Evolutionary conservation across 495 filamentous ascomycete genomes (phyloP), one percentile per base, ranked within the genome.

Genomic region (Pseudevernia furfuracea): DNA sequence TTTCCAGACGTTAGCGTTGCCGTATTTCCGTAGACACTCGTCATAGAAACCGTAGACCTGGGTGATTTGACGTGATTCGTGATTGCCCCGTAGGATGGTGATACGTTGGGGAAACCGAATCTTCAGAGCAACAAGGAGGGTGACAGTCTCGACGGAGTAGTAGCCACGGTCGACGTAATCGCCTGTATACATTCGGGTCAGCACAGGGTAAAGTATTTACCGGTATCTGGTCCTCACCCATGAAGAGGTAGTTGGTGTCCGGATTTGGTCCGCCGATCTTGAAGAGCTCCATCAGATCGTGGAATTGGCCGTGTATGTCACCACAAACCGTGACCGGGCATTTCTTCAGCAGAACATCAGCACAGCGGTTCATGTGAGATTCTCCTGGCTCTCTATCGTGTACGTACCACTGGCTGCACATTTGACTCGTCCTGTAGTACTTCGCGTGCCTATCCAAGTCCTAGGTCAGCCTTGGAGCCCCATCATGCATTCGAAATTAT

Each of bases 1-100:
- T 83, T 96, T 97, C 94, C 94, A 98, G 68, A 98, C 94, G 73
- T 97, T 97, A 67, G 94, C 94, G 74, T 96, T 97, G 77, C 92
- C 92, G 72, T 97, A 97, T 81, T 97, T 97, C 71, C 92, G 88
- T 59, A 97, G 83, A 74, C 92, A 97, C 74, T 97, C 92, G 75
- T 97, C 92, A 79, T 97, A 97, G 80, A 97, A 97, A 58, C 92
- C 92, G 73, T 97, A 97, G 53, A 97, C 92, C 77, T 96, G 91
- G 56, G 92, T 97, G 76, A 97, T 97, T 78, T 97, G 92, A 65
- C 92, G 88, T 64, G 92, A 96, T 75, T 97, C 92, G 81, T 97
- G 92, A 79, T 97, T 97, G 67, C 92, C 92, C 72, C 92, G 90
- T 60, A 97, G 86, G 73, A 97, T 96, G 68, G 92, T 97, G 77